Base-by-base conservation (phyloP, 768 basidiomycete species). In the Naganishia antarctica region DNA sequence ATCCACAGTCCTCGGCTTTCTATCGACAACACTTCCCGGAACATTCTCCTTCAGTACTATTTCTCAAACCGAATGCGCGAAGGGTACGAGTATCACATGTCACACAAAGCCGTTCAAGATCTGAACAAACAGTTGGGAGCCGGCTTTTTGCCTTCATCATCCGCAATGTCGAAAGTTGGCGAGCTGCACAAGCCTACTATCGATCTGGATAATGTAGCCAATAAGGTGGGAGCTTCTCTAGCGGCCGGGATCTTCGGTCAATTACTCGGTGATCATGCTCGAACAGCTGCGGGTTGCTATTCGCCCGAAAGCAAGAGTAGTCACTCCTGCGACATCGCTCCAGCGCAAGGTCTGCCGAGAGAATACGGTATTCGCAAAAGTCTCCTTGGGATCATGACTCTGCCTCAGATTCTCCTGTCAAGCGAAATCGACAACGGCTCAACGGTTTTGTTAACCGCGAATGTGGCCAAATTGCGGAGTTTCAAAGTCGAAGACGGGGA, bases 21-120 rank as follows among this genome's bases (percentile, higher is more conserved):
- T 70, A 81, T 91, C 80, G 87, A 86, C 70, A 85, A 85, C 71
- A 82, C 84, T 26, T 84, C 86, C 31, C 85, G 91, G 67, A 87
- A 93, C 76, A 85, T 94, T 65, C 81, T 92, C 76, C 83, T 89
- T 78, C 86, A 88, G 72, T 96, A 96, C 77, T 93, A 90, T 70
- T 87, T 89, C 73, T 88, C 87, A 70, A 88, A 86, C 40, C 82
- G 86, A 48, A 83, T 85, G 26, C 82, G 89, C 44, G 82, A 84
- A 69, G 87, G 88, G 21, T 84, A 89, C 59, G 90, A 92, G 75
- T 93, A 92, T 72, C 88, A 91, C 72, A 84, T 92, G 82, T 89
- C 91, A 9, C 48, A 51, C 21, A 62, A 60, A 37, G 65, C 65
- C 32, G 40, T 66, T 48, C 43, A 37, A 12, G 41, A 31, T 23